Evolutionary conservation across 768 basidiomycete species (phyloP).

Genomic region (Trametes villosa): DNA sequence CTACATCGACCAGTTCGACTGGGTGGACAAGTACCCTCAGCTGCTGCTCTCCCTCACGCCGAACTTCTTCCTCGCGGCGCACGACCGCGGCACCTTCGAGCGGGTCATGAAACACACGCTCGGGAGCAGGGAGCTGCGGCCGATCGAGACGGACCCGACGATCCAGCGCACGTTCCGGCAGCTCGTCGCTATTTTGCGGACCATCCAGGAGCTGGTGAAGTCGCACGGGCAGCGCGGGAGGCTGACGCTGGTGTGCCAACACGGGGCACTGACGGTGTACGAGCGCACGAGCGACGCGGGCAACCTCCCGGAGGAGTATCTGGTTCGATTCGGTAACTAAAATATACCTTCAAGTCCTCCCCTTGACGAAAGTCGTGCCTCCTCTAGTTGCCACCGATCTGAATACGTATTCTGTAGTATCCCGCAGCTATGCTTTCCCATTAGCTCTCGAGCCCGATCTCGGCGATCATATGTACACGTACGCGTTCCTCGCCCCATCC

Average conservation of each 20-base stretch:
- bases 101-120: constrained; percentile 49
- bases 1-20: constrained; percentile 41
- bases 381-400: no score
- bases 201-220: constrained; percentile 53
- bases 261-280: constrained; percentile 50
- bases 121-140: constrained; percentile 23
- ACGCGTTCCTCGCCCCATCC: neutral
- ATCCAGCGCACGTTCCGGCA: constrained; percentile 38
- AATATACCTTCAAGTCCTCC: neutral
- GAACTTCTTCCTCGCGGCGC: constrained; percentile 62
- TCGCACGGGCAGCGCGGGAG: constrained; percentile 55
- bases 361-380: no score
- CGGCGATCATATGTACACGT: constrained; percentile 1
- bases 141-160: constrained; percentile 26
- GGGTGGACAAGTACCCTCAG: constrained; percentile 67
- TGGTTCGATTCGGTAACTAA: constrained; percentile 33
- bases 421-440: no score
- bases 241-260: constrained; percentile 58
- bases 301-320: constrained; percentile 49
- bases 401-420: no score
- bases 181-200: constrained; percentile 32
- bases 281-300: constrained; percentile 47
- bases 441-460: neutral
- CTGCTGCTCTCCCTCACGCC: constrained; percentile 71
- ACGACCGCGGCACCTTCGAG: constrained; percentile 57